Evolutionary conservation across 2,329 filamentous ascomycete species (phyloP).

Genomic region (Botrytis aclada): DNA sequence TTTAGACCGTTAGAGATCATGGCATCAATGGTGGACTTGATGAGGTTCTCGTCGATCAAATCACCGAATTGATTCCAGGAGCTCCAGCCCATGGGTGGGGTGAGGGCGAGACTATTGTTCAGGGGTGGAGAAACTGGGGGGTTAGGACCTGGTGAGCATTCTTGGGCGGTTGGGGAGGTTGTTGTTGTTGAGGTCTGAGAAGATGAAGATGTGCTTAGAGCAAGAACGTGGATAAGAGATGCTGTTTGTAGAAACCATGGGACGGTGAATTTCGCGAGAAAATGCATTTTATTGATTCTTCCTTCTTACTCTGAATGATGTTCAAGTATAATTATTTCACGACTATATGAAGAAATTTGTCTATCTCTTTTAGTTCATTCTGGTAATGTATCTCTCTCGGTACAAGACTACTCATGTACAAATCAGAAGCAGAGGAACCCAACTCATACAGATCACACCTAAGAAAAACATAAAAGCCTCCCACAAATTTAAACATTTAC

Average conservation of each 20-base stretch:
- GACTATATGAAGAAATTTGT: no score
- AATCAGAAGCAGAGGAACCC: neutral
- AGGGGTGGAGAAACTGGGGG: slow-evolving; percentile 13
- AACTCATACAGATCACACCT: neutral
- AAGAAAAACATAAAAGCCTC: no score
- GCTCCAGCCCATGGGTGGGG: slow-evolving; percentile 50
- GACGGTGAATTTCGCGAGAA: neutral
- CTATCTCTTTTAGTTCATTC: neutral
- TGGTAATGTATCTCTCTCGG: neutral
- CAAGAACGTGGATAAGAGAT: neutral
- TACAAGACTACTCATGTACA: neutral
- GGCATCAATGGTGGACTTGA: neutral
- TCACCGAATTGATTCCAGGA: slow-evolving; percentile 53
- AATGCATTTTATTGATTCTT: neutral
- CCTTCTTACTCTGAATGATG: neutral
- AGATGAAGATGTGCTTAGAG: neutral
- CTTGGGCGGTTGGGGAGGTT: neutral
- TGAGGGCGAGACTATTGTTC: slow-evolving; percentile 39
- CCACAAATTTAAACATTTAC: neutral
- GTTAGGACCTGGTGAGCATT: neutral
- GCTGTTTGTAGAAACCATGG: neutral
- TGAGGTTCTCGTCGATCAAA: slow-evolving; percentile 42
- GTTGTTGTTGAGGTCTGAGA: neutral
- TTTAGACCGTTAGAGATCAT: neutral
- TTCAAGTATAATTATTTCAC: neutral